phyloP scores from a whole-genome alignment of 805 yeast genomes.

The Candida nonsorbophila region DNA sequence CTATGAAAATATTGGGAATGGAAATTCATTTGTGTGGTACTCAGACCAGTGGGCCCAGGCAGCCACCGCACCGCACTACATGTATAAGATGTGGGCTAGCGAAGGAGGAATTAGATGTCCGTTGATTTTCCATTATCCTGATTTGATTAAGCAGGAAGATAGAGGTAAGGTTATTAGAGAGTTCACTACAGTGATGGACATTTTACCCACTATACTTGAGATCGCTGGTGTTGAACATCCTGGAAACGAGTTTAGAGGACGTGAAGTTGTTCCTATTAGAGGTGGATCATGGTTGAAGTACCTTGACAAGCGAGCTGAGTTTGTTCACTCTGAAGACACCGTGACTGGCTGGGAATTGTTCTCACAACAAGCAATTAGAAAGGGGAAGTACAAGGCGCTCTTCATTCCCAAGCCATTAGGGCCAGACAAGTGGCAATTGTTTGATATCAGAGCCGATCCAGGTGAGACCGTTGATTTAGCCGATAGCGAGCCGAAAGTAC shows the following conservation, averaged over 20 bases:
- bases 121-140: slow-evolving; percentile 42
- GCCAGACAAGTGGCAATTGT: slow-evolving; percentile 45
- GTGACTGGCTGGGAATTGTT: slow-evolving; percentile 56
- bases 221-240: slow-evolving; percentile 44
- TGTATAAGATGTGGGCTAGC: slow-evolving; percentile 53
- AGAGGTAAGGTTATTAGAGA: slow-evolving; percentile 28
- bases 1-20: slow-evolving; percentile 43
- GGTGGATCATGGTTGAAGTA: slow-evolving; percentile 44
- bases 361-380: slow-evolving; percentile 51
- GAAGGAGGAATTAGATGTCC: slow-evolving; percentile 63
- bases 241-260: slow-evolving; percentile 32
- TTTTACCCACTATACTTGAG: slow-evolving; percentile 51
- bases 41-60: slow-evolving; percentile 61
- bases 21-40: slow-evolving; percentile 46
- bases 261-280: slow-evolving; percentile 38
- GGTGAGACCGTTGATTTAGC: slow-evolving; percentile 50
- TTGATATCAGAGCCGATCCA: slow-evolving; percentile 37
- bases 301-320: slow-evolving; percentile 19
- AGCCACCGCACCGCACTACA: slow-evolving; percentile 50
- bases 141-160: slow-evolving; percentile 12
- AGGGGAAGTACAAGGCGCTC: slow-evolving; percentile 44
- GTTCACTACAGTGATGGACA: slow-evolving; percentile 56
- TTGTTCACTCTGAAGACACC: slow-evolving; percentile 36
- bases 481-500: slow-evolving; percentile 24
- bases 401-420: slow-evolving; percentile 48